Conservation (phyloP, 2,329 filamentous ascomycete species). For the Metarhizium rileyi region DNA sequence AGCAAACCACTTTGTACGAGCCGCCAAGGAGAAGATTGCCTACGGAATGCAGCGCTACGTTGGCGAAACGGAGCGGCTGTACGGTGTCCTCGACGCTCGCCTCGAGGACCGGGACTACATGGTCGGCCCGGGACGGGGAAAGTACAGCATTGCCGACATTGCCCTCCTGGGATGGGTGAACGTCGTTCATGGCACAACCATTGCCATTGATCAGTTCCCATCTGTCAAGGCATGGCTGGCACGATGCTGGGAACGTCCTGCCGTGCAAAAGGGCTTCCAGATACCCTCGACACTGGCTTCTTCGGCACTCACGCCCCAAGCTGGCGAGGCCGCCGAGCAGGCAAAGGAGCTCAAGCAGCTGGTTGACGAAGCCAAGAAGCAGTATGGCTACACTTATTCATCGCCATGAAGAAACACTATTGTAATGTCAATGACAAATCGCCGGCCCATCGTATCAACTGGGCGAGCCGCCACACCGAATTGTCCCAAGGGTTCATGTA, state of each 20-base stretch:
- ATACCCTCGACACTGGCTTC: slow-evolving; percentile 50
- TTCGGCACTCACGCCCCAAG: background rate
- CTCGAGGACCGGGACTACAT: slow-evolving; percentile 43
- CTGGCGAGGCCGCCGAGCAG: slow-evolving; percentile 7
- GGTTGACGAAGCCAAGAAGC: slow-evolving; percentile 31
- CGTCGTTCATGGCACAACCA: slow-evolving; percentile 28
- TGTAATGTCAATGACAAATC: background rate
- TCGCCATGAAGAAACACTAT: background rate
- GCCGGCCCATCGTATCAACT: background rate
- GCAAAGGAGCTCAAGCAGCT: slow-evolving; percentile 19
- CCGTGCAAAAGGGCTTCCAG: slow-evolving; percentile 61
- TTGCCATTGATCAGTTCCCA: slow-evolving; percentile 52
- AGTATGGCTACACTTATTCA: slow-evolving; percentile 28
- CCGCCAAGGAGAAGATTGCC: slow-evolving; percentile 57
- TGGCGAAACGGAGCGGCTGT: slow-evolving; percentile 66
- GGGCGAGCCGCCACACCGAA: background rate
- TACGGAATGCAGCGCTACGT: slow-evolving; percentile 66
- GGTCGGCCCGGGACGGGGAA: slow-evolving; percentile 37
- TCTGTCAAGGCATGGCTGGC: slow-evolving; percentile 65
- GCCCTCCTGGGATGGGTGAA: slow-evolving; percentile 62
- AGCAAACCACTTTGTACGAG: slow-evolving; percentile 62
- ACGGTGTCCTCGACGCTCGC: slow-evolving; percentile 60
- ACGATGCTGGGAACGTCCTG: slow-evolving; percentile 55
- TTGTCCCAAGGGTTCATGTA: background rate
- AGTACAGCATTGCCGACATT: slow-evolving; percentile 62